These are phyloP conservation scores for Kwoniella botswanensis DNA, from an alignment of 768 basidiomycete genomes.

Conservation along the genomic window DNA sequence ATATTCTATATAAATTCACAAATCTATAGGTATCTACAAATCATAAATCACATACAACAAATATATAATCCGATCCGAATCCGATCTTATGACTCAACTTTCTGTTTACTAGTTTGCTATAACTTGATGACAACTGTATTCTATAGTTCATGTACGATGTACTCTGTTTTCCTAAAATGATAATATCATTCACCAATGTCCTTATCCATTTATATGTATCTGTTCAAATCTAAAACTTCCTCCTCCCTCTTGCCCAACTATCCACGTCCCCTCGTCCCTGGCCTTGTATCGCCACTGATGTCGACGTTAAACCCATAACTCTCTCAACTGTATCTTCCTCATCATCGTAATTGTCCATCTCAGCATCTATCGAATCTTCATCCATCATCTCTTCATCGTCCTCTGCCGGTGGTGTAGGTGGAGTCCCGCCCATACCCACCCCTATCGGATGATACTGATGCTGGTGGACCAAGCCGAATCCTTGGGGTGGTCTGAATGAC, in stretches of 20 bases:
- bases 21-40: neutral
- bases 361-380: constrained; percentile 32
- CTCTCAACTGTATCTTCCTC: constrained; percentile 35
- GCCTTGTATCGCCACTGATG: neutral
- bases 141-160: neutral
- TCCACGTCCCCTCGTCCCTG: neutral
- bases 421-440: constrained; percentile 1
- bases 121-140: neutral
- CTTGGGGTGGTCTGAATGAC: constrained; percentile 17
- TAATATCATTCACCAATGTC: no score
- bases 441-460: neutral
- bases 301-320: constrained; percentile 23
- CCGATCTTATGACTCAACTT: no score
- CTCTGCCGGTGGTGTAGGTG: constrained; percentile 11
- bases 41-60: no score
- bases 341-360: constrained; percentile 29
- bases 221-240: constrained; percentile 3
- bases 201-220: no score
- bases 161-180: no score
- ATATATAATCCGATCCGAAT: no score
- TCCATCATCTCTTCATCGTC: constrained; percentile 38
- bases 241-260: constrained; percentile 17
- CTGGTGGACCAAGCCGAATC: constrained; percentile 20
- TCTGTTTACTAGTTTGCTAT: no score
- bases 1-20: neutral